Evolutionary conservation across 2,329 filamentous ascomycete genomes (phyloP), one percentile per base, ranked within the genome.

Genomic region (Talaromyces sp.): DNA sequence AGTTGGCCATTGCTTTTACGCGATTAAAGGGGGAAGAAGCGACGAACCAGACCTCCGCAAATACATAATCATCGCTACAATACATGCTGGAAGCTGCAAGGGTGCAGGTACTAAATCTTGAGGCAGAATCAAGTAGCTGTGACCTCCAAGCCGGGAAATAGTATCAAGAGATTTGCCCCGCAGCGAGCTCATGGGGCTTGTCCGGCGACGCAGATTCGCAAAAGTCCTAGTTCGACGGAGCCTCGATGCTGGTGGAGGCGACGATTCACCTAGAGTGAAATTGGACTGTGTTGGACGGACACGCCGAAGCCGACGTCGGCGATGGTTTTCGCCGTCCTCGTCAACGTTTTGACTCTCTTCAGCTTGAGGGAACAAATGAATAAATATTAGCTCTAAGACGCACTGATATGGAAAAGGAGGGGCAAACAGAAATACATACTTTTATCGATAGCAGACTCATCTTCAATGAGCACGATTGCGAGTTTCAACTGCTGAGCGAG

Each of bases 121-220:
- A 1, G 73, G 73, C 4, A 76, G 62, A 6, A 60, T 64, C 17
- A 79, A 57, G 50, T 70, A 66, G 52, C 71, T 71, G 50, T 75
- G 64, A 6, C 76, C 76, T 43, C 76, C 76, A 20, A 79, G 65
- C 11, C 73, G 72, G 41, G 73, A 66, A 17, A 78, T 63, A n/a
- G 65, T 69, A 46, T 77, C 75, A 14, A 78, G 39, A 11, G 65
- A 59, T 42, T 60, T 72, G n/a, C 70, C 72, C 41, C 58, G 66
- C 47, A 77, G 54, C 10, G 69, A 67, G 37, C 65, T 65, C 61
- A 74, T 69, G 6, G 62, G 60, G 41, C 57, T 54, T 10, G 61
- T 54, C 20, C 64, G 66, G 50, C 51, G 55, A 6, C 64, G 49
- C 8, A 76, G 51, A 37, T 62, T 67, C 5, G 67, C 68, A 47